phyloP scores from a whole-genome alignment of 2,329 filamentous ascomycete genomes.

The Colletotrichum eleusines region DNA sequence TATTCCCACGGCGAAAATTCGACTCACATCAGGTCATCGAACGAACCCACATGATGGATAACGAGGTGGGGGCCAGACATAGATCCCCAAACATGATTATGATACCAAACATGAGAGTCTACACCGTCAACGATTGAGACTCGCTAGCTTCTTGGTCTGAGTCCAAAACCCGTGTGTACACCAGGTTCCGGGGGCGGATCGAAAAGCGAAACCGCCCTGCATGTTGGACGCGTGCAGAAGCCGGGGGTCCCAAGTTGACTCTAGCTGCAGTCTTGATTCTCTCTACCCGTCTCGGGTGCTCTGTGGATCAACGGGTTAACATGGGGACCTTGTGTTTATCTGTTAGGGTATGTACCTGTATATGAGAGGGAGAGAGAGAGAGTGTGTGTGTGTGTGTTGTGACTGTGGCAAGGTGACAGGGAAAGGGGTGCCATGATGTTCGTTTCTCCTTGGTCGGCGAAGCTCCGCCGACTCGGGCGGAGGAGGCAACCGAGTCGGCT shows the following conservation, averaged over 20 bases:
- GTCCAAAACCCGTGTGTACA: background rate
- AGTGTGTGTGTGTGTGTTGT: background rate
- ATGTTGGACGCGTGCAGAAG: background rate
- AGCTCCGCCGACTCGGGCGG: slow-evolving; percentile 9
- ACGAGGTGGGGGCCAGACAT: background rate
- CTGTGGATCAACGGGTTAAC: background rate
- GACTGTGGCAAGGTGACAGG: background rate
- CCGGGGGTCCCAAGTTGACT: background rate
- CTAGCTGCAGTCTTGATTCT: background rate
- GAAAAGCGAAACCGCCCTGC: background rate
- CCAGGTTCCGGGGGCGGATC: too few relatives aligned
- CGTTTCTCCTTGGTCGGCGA: background rate
- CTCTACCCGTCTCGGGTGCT: background rate
- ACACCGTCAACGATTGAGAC: too few relatives aligned
- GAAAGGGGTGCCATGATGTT: background rate
- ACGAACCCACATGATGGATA: background rate
- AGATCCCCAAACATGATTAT: background rate
- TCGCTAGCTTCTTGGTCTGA: background rate
- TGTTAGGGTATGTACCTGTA: background rate
- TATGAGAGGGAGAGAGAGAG: too few relatives aligned
- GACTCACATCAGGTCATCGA: background rate
- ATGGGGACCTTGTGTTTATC: background rate
- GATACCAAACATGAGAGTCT: background rate
- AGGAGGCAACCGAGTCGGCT: background rate
- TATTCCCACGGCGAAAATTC: background rate